Evolutionary conservation across 73 alveolate species (phyloP).

Genomic region (Durusdinium trenchii): DNA sequence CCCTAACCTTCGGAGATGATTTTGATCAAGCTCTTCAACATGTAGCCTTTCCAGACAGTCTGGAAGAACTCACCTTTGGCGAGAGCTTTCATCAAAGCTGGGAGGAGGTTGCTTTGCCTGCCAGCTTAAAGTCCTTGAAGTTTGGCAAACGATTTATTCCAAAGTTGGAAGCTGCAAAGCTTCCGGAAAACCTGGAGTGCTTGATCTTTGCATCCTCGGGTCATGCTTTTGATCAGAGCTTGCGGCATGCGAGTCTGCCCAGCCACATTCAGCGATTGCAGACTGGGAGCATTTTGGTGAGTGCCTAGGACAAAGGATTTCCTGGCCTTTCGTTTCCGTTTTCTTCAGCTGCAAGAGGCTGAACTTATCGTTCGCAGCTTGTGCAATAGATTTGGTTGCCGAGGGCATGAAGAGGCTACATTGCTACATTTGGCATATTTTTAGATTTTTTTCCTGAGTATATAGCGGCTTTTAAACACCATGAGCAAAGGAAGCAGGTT

Average conservation of each 20-base stretch:
- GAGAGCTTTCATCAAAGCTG: conserved; percentile 10
- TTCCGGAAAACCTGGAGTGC: background rate
- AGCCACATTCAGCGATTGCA: conserved; percentile 28
- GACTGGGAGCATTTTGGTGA: conserved; percentile 57
- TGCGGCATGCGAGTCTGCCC: background rate
- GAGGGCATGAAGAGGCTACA: too few relatives aligned
- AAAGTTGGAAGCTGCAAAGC: conserved; percentile 2
- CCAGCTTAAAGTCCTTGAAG: background rate
- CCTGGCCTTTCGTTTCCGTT: background rate
- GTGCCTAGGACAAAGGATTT: background rate
- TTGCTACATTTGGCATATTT: too few relatives aligned
- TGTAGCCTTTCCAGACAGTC: background rate
- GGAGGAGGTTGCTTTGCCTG: conserved; percentile 22
- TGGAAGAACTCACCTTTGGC: conserved; percentile 11
- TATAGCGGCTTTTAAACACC: too few relatives aligned
- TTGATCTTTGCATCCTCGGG: conserved; percentile 42
- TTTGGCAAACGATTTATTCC: conserved; percentile 42
- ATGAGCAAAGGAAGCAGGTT: too few relatives aligned
- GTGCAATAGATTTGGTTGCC: too few relatives aligned
- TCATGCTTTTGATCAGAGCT: conserved; percentile 45
- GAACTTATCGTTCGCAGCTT: background rate
- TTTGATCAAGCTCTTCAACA: background rate
- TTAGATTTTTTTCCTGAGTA: too few relatives aligned
- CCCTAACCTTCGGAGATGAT: background rate
- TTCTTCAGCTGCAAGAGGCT: background rate